phyloP scores from a whole-genome alignment of 371 early-diverging fungal species.

The Mucor irregularis region DNA sequence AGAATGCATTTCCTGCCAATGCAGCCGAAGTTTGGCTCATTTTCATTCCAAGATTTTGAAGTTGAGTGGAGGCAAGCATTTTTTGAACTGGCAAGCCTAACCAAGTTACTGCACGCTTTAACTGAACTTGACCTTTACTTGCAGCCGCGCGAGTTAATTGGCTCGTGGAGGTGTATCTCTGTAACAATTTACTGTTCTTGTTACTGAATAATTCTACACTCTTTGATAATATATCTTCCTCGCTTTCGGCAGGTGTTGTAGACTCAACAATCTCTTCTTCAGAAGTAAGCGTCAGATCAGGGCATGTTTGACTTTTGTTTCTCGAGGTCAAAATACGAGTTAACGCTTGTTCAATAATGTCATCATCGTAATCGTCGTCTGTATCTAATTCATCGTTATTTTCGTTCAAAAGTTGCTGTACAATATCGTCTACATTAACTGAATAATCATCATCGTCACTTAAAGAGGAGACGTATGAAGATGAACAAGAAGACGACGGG shows the following conservation, averaged over 20 bases:
- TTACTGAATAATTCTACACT: conserved; percentile 3
- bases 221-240: background rate
- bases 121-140: conserved; percentile 19
- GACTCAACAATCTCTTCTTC: too few relatives aligned
- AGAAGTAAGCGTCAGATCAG: background rate
- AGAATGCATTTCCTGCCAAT: background rate
- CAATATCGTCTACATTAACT: background rate
- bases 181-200: background rate
- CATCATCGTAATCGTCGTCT: background rate
- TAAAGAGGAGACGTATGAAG: background rate
- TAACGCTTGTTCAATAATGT: background rate
- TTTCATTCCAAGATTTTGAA: conserved; percentile 7
- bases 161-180: background rate
- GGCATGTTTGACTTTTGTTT: conserved; percentile 14
- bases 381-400: background rate
- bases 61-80: conserved; percentile 11
- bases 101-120: conserved; percentile 26
- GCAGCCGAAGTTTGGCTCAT: conserved; percentile 8
- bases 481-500: background rate
- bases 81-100: conserved; percentile 13
- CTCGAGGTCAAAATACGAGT: background rate
- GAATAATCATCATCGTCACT: background rate
- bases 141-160: conserved; percentile 16
- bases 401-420: background rate
- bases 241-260: background rate